phyloP scores from a whole-genome alignment of 768 basidiomycete genomes.

The Rhizopogon vinicolor region DNA sequence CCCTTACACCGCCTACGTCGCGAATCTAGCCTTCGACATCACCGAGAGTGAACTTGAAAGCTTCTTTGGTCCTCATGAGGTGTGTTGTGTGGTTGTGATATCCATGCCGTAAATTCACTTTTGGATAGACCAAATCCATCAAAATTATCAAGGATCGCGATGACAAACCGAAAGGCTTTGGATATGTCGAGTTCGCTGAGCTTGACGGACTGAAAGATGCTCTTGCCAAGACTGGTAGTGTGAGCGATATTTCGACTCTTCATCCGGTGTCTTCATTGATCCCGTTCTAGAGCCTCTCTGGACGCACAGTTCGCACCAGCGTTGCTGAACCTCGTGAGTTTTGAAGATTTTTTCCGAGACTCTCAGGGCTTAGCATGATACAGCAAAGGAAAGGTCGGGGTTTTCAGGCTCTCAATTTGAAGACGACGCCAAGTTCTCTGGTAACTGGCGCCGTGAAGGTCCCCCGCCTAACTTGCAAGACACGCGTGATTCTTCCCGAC shows the following conservation, averaged over 20 bases:
- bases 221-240: slow-evolving; percentile 63
- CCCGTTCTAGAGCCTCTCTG: slow-evolving; percentile 54
- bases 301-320: slow-evolving; percentile 81
- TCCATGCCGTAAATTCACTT: not conserved
- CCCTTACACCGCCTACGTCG: slow-evolving; percentile 95
- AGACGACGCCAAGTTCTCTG: slow-evolving; percentile 80
- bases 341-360: not conserved
- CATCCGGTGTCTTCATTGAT: not conserved
- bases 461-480: slow-evolving; percentile 70
- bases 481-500: slow-evolving; percentile 60
- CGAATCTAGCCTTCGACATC: slow-evolving; percentile 92
- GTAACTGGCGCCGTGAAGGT: slow-evolving; percentile 82
- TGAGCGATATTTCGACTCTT: slow-evolving; percentile 32
- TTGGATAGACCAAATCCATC: slow-evolving; percentile 64
- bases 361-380: slow-evolving; percentile 7
- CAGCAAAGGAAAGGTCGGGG: slow-evolving; percentile 74
- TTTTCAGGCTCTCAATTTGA: slow-evolving; percentile 48
- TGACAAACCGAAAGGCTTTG: slow-evolving; percentile 96
- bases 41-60: slow-evolving; percentile 75
- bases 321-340: slow-evolving; percentile 94
- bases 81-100: slow-evolving; percentile 24
- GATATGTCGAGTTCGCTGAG: slow-evolving; percentile 93
- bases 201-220: slow-evolving; percentile 85
- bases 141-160: slow-evolving; percentile 93
- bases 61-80: slow-evolving; percentile 71